Evolutionary conservation across 2,329 filamentous ascomycete species (phyloP).

Genomic region (Diaporthe australafricana): DNA sequence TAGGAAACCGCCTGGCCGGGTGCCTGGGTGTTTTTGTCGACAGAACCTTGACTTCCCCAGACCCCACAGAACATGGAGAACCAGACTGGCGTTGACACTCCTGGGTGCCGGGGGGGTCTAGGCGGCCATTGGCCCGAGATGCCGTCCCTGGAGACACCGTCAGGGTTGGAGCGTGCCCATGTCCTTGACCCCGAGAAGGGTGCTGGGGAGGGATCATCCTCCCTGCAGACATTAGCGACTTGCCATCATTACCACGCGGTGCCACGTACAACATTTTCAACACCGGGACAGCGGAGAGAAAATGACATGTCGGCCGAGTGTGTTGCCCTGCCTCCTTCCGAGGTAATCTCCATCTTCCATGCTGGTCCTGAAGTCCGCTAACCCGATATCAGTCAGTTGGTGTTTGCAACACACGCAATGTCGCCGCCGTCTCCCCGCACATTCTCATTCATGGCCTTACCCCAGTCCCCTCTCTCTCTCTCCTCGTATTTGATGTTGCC

Average conservation of each 20-base stretch:
- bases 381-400: neutral
- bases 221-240: conserved; percentile 13
- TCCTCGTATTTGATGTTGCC: conserved; percentile 1
- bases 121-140: conserved; percentile 26
- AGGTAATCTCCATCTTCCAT: neutral
- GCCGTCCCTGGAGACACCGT: conserved; percentile 13
- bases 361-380: too few species aligned
- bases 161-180: neutral
- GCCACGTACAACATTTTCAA: conserved; percentile 1
- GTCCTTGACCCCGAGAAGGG: conserved; percentile 8
- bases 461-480: neutral
- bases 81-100: neutral
- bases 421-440: neutral
- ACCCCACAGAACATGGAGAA: conserved; percentile 19
- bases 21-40: conserved; percentile 11
- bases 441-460: neutral
- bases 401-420: neutral
- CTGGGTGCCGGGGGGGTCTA: conserved; percentile 3
- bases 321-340: neutral
- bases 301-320: conserved; percentile 16
- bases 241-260: neutral
- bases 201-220: conserved; percentile 21
- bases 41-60: conserved; percentile 14
- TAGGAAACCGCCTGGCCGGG: conserved; percentile 2
- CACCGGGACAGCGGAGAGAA: neutral